Conservation (phyloP, 192 early-diverging fungal species). For the Linnemannia exigua region DNA sequence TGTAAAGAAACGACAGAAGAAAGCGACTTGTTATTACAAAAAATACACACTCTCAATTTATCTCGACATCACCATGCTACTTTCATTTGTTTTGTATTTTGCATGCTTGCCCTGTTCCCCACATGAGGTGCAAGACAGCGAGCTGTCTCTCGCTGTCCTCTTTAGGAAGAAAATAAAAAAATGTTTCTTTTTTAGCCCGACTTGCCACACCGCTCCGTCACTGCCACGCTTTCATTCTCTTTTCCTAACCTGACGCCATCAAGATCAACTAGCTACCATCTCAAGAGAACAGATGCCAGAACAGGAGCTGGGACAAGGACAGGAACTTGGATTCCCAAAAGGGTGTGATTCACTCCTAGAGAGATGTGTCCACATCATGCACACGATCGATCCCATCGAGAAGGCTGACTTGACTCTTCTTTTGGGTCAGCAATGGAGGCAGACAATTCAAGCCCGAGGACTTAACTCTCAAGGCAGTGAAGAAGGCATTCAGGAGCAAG, state of each 20-base stretch:
- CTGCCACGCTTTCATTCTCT: background rate
- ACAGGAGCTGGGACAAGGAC: background rate
- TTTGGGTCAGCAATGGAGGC: constrained; percentile 44
- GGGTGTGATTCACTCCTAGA: constrained; percentile 61
- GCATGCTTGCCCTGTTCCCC: background rate
- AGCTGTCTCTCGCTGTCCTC: background rate
- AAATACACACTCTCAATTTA: background rate
- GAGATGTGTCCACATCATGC: constrained; percentile 65
- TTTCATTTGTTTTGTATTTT: background rate
- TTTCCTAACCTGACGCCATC: background rate
- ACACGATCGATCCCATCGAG: constrained; percentile 65
- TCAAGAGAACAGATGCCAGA: background rate
- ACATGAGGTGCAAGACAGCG: background rate
- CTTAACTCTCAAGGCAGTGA: background rate
- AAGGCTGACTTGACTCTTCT: constrained; percentile 62
- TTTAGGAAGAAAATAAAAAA: background rate
- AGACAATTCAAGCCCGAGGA: constrained; percentile 24
- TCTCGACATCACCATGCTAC: background rate
- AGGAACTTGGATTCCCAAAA: constrained; percentile 32
- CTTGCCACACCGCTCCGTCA: background rate
- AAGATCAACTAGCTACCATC: background rate
- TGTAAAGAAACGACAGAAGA: constrained; percentile 63
- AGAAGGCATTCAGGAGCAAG: constrained; percentile 37
- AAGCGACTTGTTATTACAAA: background rate
- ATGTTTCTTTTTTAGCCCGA: background rate